A percentile compares a stretch with the other conserved stretches of the same genome.
Evolutionary conservation across 371 early-diverging fungal genomes (phyloP).

Genomic region (Mortierella sp.): DNA sequence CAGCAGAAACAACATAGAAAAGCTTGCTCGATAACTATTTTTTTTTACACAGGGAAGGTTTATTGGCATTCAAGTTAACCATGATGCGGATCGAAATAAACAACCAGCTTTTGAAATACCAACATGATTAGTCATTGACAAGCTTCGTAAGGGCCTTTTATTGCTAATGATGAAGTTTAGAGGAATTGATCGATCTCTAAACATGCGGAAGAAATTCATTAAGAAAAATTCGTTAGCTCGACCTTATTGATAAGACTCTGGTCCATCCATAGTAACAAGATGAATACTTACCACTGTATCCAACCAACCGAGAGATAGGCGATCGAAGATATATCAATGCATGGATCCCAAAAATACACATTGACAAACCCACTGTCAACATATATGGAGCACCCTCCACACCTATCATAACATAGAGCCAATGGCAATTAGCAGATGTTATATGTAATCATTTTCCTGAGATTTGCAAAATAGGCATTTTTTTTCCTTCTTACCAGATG

Average conservation of each 20-base stretch:
- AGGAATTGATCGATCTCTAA: constrained; percentile 51
- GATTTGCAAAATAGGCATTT: neutral
- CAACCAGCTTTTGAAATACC: neutral
- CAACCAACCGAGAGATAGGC: constrained; percentile 45
- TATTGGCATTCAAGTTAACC: neutral
- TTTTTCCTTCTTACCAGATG: constrained; percentile 28
- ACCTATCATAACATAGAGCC: constrained; percentile 2
- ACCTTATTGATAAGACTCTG: neutral
- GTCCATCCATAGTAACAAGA: no score
- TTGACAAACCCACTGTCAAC: constrained; percentile 41
- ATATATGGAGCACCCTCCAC: constrained; percentile 48
- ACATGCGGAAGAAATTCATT: constrained; percentile 1
- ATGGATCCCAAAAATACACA: constrained; percentile 42
- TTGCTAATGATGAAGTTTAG: constrained; percentile 5
- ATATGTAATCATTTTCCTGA: neutral
- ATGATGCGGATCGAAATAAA: neutral
- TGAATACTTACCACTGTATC: constrained; percentile 45
- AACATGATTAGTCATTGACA: neutral
- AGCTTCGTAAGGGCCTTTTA: neutral
- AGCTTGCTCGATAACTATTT: neutral
- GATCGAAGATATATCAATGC: constrained; percentile 33
- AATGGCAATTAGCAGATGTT: neutral
- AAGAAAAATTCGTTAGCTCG: neutral
- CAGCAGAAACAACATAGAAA: constrained; percentile 2
- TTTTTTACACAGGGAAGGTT: neutral